These are phyloP conservation scores for Leccinum incarnatum DNA, from an alignment of 768 basidiomycete genomes.

Conservation along the genomic window DNA sequence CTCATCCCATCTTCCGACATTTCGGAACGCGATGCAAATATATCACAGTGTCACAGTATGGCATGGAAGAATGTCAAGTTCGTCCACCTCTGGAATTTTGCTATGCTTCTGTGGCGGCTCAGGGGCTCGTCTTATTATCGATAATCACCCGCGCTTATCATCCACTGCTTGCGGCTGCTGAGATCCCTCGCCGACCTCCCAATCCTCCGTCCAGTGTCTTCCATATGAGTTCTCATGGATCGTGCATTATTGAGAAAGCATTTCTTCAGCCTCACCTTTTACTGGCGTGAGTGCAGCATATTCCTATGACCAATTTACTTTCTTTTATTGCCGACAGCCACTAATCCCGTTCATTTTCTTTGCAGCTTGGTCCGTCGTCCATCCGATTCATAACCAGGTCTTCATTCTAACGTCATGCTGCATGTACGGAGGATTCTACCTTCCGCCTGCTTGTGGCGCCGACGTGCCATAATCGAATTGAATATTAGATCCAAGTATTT, in stretches of 20 bases:
- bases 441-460: constrained; percentile 3
- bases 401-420: constrained; percentile 6
- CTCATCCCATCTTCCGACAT: constrained; percentile 11
- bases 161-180: constrained; percentile 1
- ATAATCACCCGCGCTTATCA: constrained; percentile 27
- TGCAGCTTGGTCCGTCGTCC: constrained; percentile 1
- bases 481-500: constrained; percentile 1
- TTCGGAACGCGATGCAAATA: constrained; percentile 13
- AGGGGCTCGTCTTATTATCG: constrained; percentile 19
- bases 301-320: constrained; percentile 2
- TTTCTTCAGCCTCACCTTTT: not conserved
- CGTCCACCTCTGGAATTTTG: constrained; percentile 21
- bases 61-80: constrained; percentile 19
- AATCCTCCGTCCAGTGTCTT: not conserved
- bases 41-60: constrained; percentile 16
- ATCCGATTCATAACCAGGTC: constrained; percentile 1
- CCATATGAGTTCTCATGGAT: not conserved
- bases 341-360: not conserved
- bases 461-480: constrained; percentile 3
- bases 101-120: constrained; percentile 28
- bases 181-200: not conserved
- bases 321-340: not conserved
- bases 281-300: constrained; percentile 9
- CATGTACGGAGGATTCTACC: constrained; percentile 6
- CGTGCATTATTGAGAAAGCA: not conserved